Base-by-base conservation (phyloP, 2,329 filamentous ascomycete species). In the Phialocephala sp. region DNA sequence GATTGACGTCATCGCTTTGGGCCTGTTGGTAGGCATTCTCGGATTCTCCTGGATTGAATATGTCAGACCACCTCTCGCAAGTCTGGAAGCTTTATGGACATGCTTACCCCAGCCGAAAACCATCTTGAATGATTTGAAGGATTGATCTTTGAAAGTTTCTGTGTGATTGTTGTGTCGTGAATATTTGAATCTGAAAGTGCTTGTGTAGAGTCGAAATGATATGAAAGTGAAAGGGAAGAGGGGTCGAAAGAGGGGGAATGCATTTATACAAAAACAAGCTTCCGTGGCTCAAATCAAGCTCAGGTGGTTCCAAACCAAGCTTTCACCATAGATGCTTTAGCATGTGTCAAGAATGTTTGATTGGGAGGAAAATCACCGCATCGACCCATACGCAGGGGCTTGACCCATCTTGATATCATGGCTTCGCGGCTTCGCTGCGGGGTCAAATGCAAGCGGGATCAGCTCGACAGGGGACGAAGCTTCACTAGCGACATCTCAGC, bases 21-120 rank as follows among this genome's bases (percentile, higher is more conserved):
- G 81, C 73, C 69, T 82, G 71, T 67, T 84, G 77, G 71, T 80
- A 82, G 20, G 78, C 73, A 20, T 79, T 69, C 66, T 79, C 76
- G 67, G 77, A 77, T 63, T 82, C 78, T 68, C 78, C 81, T 83
- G 67, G 14, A n/a, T 18, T 22, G 8, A 18, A 32, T 27, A 18
- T 32, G 50, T 54, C 50, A 54, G 50, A 9, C 22, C n/a, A 24
- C 8, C n/a, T 22, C 45, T 50, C 6, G 4, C 5, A 50, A 2
- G 6, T 2, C 9, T 22, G n/a, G 45, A 22, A 8, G 12, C 15
- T 43, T 12, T 41, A 14, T 14, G 11, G 22, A 55, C 20, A 43
- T 39, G 60, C 69, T 62, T 57, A 74, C 72, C 71, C 70, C 70
- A 74, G 47, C 73, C 73, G 67, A 72, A 75, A 65, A 65, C 62